These are phyloP conservation scores for Mycocentrospora acerina DNA, from an alignment of 2,329 filamentous ascomycete species.

Conservation along the genomic window DNA sequence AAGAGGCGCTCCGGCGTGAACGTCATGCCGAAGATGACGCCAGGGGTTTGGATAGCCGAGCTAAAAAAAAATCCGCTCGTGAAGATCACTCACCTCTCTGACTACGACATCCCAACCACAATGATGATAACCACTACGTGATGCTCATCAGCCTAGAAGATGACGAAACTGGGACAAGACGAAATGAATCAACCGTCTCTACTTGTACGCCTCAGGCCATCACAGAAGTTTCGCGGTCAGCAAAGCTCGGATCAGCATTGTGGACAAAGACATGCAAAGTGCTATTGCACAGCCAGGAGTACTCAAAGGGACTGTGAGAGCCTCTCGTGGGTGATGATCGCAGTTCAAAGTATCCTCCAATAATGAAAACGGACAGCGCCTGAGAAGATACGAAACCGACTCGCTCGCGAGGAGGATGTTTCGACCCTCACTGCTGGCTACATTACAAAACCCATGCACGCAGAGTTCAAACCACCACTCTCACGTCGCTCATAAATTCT, in stretches of 20 bases:
- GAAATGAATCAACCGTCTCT: too few species aligned
- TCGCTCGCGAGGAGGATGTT: slow-evolving; percentile 17
- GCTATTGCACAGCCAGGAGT: slow-evolving; percentile 15
- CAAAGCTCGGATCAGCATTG: too few species aligned
- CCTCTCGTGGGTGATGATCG: slow-evolving; percentile 25
- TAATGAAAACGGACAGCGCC: slow-evolving; percentile 11
- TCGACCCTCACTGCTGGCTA: slow-evolving; percentile 16
- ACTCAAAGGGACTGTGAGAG: slow-evolving; percentile 36
- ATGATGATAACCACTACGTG: neutral
- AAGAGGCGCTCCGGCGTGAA: slow-evolving; percentile 23
- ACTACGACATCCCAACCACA: too few species aligned
- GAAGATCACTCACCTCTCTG: slow-evolving; percentile 2
- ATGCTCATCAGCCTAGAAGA: neutral
- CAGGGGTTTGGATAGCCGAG: slow-evolving; percentile 20
- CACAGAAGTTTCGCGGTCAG: too few species aligned
- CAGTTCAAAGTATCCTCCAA: slow-evolving; percentile 36
- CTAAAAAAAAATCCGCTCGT: slow-evolving; percentile 19
- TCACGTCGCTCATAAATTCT: too few species aligned
- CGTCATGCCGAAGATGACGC: slow-evolving; percentile 22
- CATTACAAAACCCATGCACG: slow-evolving; percentile 4
- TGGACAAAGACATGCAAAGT: neutral
- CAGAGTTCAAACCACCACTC: too few species aligned
- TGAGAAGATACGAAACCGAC: slow-evolving; percentile 16
- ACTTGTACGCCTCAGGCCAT: too few species aligned
- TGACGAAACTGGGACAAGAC: too few species aligned